These are phyloP conservation scores for Ganoderma leucocontextum DNA, from an alignment of 1,284 basidiomycete species.

Conservation along the genomic window DNA sequence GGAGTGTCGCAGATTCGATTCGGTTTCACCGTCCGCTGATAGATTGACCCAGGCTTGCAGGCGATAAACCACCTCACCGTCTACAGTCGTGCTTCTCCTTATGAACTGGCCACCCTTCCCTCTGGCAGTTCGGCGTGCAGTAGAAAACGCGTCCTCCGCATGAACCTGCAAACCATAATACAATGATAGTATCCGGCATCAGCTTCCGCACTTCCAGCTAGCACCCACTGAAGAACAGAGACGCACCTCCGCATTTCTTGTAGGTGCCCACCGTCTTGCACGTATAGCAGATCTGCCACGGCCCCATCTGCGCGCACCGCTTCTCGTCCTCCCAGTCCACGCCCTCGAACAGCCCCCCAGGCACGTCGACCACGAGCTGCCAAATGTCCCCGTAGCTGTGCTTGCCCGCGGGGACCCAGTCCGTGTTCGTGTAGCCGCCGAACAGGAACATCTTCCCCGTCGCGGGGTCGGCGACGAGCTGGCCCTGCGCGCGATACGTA, in stretches of 20 bases:
- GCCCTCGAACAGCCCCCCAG: conserved; percentile 46
- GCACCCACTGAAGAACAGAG: background rate
- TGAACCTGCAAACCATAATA: conserved; percentile 33
- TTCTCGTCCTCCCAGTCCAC: conserved; percentile 49
- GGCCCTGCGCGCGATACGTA: conserved; percentile 44
- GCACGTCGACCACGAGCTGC: conserved; percentile 48
- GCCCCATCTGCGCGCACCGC: conserved; percentile 46
- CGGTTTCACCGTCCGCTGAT: too few relatives aligned
- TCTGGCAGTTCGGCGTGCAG: conserved; percentile 41
- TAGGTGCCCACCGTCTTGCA: conserved; percentile 48
- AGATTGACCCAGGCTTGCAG: too few relatives aligned
- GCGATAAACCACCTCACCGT: conserved; percentile 3
- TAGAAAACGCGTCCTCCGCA: conserved; percentile 41
- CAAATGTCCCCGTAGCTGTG: conserved; percentile 49
- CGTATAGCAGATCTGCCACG: conserved; percentile 52
- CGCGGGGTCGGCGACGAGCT: conserved; percentile 42
- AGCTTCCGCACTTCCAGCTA: background rate
- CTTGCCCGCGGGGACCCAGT: conserved; percentile 45
- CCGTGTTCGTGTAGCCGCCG: conserved; percentile 49
- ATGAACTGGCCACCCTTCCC: conserved; percentile 44
- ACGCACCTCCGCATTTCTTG: conserved; percentile 51
- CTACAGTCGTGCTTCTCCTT: conserved; percentile 38
- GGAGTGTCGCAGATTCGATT: too few relatives aligned
- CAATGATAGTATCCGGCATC: too few relatives aligned
- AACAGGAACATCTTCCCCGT: conserved; percentile 48